Base-by-base conservation (phyloP, 176 grass and related monocot species). In the Urochloa ruziziensis region DNA sequence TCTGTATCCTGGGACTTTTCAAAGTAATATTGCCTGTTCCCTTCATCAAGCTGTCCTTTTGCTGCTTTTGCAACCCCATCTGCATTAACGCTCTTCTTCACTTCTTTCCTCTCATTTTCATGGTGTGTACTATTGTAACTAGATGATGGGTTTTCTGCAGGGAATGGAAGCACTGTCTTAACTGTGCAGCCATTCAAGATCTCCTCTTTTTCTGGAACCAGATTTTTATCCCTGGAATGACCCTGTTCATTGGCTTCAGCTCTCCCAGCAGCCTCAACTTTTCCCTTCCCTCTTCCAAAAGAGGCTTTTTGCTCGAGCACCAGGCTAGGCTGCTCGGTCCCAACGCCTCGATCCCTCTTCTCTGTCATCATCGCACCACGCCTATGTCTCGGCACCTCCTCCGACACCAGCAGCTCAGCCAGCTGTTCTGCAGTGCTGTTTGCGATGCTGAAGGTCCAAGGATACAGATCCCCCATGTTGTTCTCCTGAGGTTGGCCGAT, bases 81-180 rank as follows among this genome's bases (percentile, higher is more conserved):
- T 11, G 32, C 53, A 73, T 78, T 86, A 35, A 30, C 70, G 76
- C 81, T 88, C 87, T 89, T 94, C 69, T 94, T 91, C 47, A 43
- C 51, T 37, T 82, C 85, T 70, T 94, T 91, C 80, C 57, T 87
- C 62, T 92, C 78, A 57, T 73, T 86, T 53, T 86, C 81, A 13
- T 82, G 81, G 64, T 81, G 71, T 14, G 75, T 40, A 43, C 70
- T 72, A 60, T 84, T 80, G 62, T 88, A 85, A 74, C 90, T 90
- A 62, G 91, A 96, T 36, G 93, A 91, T 0, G 87, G 74, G 78
- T 74, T 96, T 60, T 90, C 82, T 36, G 42, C 54, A 18, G 89
- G 84, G 75, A 99, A 99, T 49, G 97, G 88, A 70, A 92, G 75
- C 84, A 94, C 86, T 17, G 91, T 92, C 88, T 91, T 96, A 30